Conservation (phyloP, 2,329 filamentous ascomycete genomes). For the Aspergillus viridinutans region DNA sequence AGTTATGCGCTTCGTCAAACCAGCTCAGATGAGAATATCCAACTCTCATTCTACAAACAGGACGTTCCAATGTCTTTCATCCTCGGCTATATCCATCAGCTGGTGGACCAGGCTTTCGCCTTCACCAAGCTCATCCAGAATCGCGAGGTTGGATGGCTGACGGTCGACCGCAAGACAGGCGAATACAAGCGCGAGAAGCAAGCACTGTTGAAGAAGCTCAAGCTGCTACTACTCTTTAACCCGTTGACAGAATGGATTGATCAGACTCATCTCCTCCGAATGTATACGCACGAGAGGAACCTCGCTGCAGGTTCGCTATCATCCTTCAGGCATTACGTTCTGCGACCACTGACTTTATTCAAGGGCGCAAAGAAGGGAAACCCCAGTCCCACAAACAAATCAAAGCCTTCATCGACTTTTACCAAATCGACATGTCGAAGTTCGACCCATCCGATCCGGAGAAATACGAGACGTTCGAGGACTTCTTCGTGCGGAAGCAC, state of each 20-base stretch:
- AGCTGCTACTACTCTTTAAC: slow-evolving; percentile 42
- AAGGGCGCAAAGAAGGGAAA: slow-evolving; percentile 20
- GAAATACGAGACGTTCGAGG: slow-evolving; percentile 34
- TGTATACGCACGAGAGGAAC: slow-evolving; percentile 36
- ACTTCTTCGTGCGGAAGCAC: slow-evolving; percentile 39
- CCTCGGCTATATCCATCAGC: not conserved
- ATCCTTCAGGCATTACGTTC: too few relatives aligned
- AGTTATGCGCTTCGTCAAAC: not conserved
- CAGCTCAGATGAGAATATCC: not conserved
- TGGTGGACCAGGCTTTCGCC: not conserved
- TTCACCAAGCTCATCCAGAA: slow-evolving; percentile 18
- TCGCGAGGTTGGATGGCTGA: slow-evolving; percentile 29
- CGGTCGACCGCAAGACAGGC: slow-evolving; percentile 31
- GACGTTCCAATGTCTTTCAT: not conserved
- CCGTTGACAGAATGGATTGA: slow-evolving; percentile 40
- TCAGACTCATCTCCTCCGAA: slow-evolving; percentile 33
- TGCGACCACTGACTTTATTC: not conserved
- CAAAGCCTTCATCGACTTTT: slow-evolving; percentile 24
- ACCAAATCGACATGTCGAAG: slow-evolving; percentile 20
- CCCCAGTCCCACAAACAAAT: slow-evolving; percentile 32
- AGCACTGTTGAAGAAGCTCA: slow-evolving; percentile 39
- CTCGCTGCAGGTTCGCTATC: slow-evolving; percentile 23
- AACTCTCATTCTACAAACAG: not conserved
- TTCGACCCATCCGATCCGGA: slow-evolving; percentile 37
- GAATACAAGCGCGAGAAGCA: slow-evolving; percentile 38